These are phyloP conservation scores for Candida ovalis DNA, from an alignment of 805 yeast species.

Conservation along the genomic window DNA sequence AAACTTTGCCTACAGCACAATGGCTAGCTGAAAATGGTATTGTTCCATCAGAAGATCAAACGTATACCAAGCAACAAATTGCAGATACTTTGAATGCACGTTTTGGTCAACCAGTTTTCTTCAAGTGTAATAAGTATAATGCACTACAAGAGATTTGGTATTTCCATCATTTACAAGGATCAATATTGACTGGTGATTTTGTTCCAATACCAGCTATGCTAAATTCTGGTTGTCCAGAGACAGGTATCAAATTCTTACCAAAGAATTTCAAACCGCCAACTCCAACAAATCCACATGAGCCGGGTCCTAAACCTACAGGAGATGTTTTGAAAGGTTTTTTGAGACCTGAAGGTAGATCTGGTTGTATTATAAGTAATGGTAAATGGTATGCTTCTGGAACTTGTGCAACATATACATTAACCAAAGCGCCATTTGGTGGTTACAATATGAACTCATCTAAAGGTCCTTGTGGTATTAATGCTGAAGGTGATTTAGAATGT, in stretches of 20 bases:
- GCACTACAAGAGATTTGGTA: slow-evolving; percentile 74
- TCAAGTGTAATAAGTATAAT: slow-evolving; percentile 53
- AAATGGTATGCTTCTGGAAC: slow-evolving; percentile 79
- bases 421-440: slow-evolving; percentile 68
- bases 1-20: slow-evolving; percentile 60
- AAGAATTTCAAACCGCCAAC: slow-evolving; percentile 38
- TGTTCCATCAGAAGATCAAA: slow-evolving; percentile 53
- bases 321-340: slow-evolving; percentile 42
- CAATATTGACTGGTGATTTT: slow-evolving; percentile 63
- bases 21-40: slow-evolving; percentile 69
- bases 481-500: slow-evolving; percentile 28
- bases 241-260: slow-evolving; percentile 71
- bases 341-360: slow-evolving; percentile 47
- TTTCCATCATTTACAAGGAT: slow-evolving; percentile 71
- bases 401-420: slow-evolving; percentile 71
- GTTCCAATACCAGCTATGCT: slow-evolving; percentile 56
- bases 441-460: slow-evolving; percentile 61
- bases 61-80: slow-evolving; percentile 56
- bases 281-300: slow-evolving; percentile 26
- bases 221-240: slow-evolving; percentile 60
- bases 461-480: slow-evolving; percentile 64
- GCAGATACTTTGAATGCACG: slow-evolving; percentile 46
- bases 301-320: slow-evolving; percentile 32
- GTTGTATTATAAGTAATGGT: slow-evolving; percentile 84
- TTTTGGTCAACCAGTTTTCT: slow-evolving; percentile 54